Percentiles rank a stretch among this genome's conserved stretches.
Evolutionary conservation across 129 eudicot genomes (phyloP).

Genomic region (Dittrichia graveolens): DNA sequence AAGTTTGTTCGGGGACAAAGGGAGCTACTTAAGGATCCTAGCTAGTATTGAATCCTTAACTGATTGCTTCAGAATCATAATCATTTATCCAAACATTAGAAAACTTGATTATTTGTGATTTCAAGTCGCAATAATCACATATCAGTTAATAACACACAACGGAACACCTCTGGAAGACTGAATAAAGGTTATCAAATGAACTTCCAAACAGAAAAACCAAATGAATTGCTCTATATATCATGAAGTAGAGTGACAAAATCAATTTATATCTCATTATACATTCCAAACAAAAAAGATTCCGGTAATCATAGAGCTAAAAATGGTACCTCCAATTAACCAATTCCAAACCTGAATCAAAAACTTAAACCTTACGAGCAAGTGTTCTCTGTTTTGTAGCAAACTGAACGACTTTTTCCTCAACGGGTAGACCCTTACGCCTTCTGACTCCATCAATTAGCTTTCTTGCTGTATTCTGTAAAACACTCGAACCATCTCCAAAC

Average conservation of each 20-base stretch:
- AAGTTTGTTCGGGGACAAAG: no score
- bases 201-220: not conserved
- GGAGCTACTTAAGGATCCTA: no score
- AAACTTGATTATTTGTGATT: no score
- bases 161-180: no score
- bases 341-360: not conserved
- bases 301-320: not conserved
- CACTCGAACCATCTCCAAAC: constrained; percentile 91
- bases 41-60: no score
- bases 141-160: no score
- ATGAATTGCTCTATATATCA: not conserved
- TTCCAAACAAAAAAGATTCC: not conserved
- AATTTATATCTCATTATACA: constrained; percentile 1
- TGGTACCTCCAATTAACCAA: not conserved
- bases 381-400: constrained; percentile 96
- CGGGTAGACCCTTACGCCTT: constrained; percentile 83
- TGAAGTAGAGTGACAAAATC: not conserved
- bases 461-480: constrained; percentile 70
- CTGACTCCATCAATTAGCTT: constrained; percentile 86
- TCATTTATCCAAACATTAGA: no score
- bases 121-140: no score
- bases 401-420: constrained; percentile 93
- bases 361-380: constrained; percentile 85
- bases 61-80: no score
- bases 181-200: no score